Evolutionary conservation across 1,139 yeast species (phyloP), one percentile per base, ranked within the genome.

Genomic region (Groenewaldozyma auringiensis): DNA sequence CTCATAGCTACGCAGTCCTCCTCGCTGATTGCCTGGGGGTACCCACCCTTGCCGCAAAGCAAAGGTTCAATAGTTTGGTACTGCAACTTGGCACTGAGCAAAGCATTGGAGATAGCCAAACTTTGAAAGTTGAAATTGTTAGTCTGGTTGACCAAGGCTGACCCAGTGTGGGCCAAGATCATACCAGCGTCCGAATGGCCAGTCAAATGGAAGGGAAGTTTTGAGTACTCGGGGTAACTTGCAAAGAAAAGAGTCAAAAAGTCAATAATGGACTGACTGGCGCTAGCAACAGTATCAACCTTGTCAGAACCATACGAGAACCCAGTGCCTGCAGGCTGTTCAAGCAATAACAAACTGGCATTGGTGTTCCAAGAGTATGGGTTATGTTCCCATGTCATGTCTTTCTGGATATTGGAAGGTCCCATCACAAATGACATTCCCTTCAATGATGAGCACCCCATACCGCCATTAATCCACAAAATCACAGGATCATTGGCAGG

Each of bases 171-270:
- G 21, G 89, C 88, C 48, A 81, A 77, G 59, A 81, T 81, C 60
- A 81, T 87, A 31, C 89, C 89, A 33, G 85, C 88, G 56, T 82
- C 83, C 2, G 86, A 79, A 61, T 81, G 87, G 48, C 89, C 89
- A 44, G 88, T 77, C 57, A 82, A 76, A 60, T 82, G 88, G 71
- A 82, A 80, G 38, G 70, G 69, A 20, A 31, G 40, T 51, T 75
- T 72, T 9, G 62, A 49, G 53, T 74, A 77, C 45, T 77, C 69
- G 3, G 81, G 79, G 67, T 79, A 81, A 54, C 77, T 76, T 52
- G 78, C 76, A 66, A 77, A 82, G 65, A 82, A 82, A 50, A 80
- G 70, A 58, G 81, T 84, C 61, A 82, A 69, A 56, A 82, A 82
- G 11, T 79, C 75, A 60, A 69, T 81, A 17, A 81, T 83, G 57